Conservation (phyloP, 495 filamentous ascomycete genomes). For the Penicillium verhagenii region DNA sequence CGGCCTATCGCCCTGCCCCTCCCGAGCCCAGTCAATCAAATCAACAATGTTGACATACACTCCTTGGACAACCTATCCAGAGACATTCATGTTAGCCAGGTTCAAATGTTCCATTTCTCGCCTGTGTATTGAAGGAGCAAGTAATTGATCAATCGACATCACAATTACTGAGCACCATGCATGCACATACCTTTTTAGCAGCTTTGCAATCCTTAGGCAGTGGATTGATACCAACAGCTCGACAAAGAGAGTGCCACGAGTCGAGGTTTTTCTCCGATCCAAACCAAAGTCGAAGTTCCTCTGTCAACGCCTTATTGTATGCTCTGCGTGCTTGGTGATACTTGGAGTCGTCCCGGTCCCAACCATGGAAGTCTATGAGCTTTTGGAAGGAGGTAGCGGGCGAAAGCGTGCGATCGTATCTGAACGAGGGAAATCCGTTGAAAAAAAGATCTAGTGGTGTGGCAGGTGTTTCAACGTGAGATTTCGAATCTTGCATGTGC, state of each 20-base stretch:
- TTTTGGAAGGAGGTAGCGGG: background rate
- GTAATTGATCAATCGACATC: background rate
- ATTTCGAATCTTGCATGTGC: background rate
- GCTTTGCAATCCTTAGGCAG: conserved; percentile 4
- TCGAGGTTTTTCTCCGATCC: conserved; percentile 20
- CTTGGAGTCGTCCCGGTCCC: background rate
- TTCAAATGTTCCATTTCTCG: no score
- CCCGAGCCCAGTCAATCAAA: conserved; percentile 16
- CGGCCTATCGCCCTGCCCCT: no score
- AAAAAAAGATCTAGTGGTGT: background rate
- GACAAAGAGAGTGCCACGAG: conserved; percentile 27
- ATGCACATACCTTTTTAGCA: background rate
- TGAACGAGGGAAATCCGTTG: background rate
- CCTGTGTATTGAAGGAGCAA: background rate
- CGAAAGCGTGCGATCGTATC: background rate
- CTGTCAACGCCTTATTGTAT: conserved; percentile 19
- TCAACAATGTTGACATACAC: conserved; percentile 21
- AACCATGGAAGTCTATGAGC: background rate
- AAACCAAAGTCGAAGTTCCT: conserved; percentile 25
- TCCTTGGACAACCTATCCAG: conserved; percentile 4
- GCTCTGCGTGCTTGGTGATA: conserved; percentile 3
- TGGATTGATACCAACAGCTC: conserved; percentile 20
- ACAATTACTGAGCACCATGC: background rate
- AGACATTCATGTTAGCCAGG: background rate
- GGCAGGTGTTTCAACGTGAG: background rate